phyloP scores from a whole-genome alignment of 495 filamentous ascomycete genomes.

The Penicillium diatomitis region DNA sequence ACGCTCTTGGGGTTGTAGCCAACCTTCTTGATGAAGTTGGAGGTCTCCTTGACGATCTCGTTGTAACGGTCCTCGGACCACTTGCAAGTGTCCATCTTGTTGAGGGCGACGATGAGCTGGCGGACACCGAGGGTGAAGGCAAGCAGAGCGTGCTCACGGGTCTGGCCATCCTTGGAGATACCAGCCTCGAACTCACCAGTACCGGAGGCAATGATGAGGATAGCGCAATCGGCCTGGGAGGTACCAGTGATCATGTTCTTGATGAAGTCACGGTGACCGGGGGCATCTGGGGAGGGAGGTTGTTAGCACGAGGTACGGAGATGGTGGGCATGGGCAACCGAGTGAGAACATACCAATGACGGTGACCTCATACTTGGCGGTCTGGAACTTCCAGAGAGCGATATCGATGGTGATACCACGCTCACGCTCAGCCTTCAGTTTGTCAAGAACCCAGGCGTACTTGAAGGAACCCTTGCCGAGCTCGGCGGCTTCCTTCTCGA shows the following conservation, averaged over 20 bases:
- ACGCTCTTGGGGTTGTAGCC: slow-evolving; percentile 99
- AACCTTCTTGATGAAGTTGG: slow-evolving; percentile 99
- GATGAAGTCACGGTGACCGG: slow-evolving; percentile 99
- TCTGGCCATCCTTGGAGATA: slow-evolving; percentile 99
- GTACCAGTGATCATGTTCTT: slow-evolving; percentile 99
- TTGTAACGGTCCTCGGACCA: slow-evolving; percentile 95
- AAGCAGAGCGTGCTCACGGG: slow-evolving; percentile 99
- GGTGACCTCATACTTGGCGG: slow-evolving; percentile 95
- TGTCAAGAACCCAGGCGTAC: slow-evolving; percentile 99
- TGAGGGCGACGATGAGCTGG: slow-evolving; percentile 99
- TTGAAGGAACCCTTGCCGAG: slow-evolving; percentile 99
- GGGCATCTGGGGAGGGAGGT: slow-evolving; percentile 60
- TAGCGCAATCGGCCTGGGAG: slow-evolving; percentile 97
- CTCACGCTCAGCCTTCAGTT: slow-evolving; percentile 99
- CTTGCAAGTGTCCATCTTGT: slow-evolving; percentile 99
- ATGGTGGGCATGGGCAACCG: background rate
- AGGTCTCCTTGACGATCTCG: slow-evolving; percentile 99
- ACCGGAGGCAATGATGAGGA: slow-evolving; percentile 99
- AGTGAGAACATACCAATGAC: slow-evolving; percentile 70
- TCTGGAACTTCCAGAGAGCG: slow-evolving; percentile 99
- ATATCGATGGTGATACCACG: slow-evolving; percentile 99
- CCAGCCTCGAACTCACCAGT: slow-evolving; percentile 99
- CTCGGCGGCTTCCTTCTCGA: slow-evolving; percentile 99
- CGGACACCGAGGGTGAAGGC: slow-evolving; percentile 99
- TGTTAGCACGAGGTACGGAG: background rate